Evolutionary conservation across 2,329 filamentous ascomycete genomes (phyloP), one percentile per base, ranked within the genome.

Genomic region (Sarocladiaceae sp.): DNA sequence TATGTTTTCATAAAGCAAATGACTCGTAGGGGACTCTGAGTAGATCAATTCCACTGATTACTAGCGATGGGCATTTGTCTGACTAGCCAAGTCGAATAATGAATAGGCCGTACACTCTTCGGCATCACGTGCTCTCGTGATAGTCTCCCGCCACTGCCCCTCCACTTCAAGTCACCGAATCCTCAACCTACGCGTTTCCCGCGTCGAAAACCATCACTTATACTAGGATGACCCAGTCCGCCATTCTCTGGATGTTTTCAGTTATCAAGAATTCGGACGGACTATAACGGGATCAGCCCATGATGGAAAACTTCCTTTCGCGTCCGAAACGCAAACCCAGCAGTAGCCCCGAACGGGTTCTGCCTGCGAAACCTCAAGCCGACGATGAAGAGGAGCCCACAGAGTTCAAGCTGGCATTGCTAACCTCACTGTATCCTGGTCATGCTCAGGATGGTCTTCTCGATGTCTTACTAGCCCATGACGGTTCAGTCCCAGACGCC

Each of bases 331-430:
- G 77, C 45, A 80, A 66, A 46, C 47, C 49, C 18, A 57, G 51
- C 39, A 50, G 52, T 51, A 64, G 37, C 23, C 37, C 37, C 4
- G 37, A 41, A 18, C 21, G 15, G 15, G 21, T 5, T 3, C 21
- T 10, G n/a, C n/a, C 6, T 6, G 15, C 9, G 16, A 41, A 13
- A 32, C 19, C 43, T 26, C 37, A 23, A 50, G 56, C 9, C 27
- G 55, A 58, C 4, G 61, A 63, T 15, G 76, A 80, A 13, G 80
- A 89, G 13, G 86, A 95, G 37, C 82, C 85, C 1, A 98, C 93
- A 0, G 93, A 97, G 50, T 72, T 94, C 54, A 97, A 96, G 58
- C 67, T 98, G 12, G 89, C 89, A 1, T 69, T 95, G 2, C 68
- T 98, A 3, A 77, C 83, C 2, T 97, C 93, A 1, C 66, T 96